A percentile compares a stretch with the other conserved stretches of the same genome.
phyloP scores from a whole-genome alignment of 2,329 filamentous ascomycete species.

The Pseudocercospora fijiensis region DNA sequence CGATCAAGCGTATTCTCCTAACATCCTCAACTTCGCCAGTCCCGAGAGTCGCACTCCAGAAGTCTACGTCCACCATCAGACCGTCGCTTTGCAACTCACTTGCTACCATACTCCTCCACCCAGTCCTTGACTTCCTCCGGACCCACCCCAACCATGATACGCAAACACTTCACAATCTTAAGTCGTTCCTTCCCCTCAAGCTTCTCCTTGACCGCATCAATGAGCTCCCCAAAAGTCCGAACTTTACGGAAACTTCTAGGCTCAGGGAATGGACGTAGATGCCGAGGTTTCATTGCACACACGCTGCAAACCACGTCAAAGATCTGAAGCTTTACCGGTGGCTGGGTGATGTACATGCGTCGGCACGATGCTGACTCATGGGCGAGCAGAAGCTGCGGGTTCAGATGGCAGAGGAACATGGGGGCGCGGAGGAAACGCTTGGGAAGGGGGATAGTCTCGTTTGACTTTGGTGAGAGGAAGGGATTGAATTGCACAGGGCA shows the following conservation, averaged over 20 bases:
- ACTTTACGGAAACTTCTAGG: not conserved
- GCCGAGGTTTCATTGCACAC: not conserved
- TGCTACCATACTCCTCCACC: not conserved
- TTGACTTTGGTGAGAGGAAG: not conserved
- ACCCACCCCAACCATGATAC: not conserved
- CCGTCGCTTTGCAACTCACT: not conserved
- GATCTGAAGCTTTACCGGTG: not conserved
- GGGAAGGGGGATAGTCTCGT: not conserved
- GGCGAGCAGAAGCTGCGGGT: not conserved
- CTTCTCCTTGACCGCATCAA: not conserved
- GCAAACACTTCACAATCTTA: not conserved
- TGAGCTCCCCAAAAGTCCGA: not conserved
- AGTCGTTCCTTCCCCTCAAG: not conserved
- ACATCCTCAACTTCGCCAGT: not conserved
- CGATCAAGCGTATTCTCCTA: not conserved
- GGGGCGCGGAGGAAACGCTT: not conserved
- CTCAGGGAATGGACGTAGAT: not conserved
- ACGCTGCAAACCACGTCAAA: not conserved
- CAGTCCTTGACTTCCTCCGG: not conserved
- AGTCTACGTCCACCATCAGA: not conserved
- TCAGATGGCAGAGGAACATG: not conserved
- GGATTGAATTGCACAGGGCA: not conserved
- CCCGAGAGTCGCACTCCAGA: not conserved
- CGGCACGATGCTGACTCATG: not conserved
- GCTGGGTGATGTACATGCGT: slow-evolving; percentile 3